Evolutionary conservation across 129 eudicot species (phyloP), one percentile per base, ranked within the genome.

Genomic region (Artemisia annua): DNA sequence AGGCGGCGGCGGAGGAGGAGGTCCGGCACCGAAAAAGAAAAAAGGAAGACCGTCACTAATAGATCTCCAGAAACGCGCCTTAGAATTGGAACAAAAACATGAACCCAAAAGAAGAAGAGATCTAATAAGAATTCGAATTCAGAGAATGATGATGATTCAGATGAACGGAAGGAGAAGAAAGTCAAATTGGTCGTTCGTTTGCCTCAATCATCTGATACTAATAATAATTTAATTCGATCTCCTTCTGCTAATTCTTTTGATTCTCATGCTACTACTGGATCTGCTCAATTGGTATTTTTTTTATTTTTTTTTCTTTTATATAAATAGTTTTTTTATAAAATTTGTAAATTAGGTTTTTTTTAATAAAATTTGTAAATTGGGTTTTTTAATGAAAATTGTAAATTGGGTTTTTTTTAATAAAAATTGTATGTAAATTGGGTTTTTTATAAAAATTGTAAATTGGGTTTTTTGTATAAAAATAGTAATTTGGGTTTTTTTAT

Each of bases 51-150:
- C 98, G 3, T 86, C 96, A 19, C 67, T 83, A 1, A 10, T 71
- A 73, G 96, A 89, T 89, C 89, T 84, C 66, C 78, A 81, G 55
- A 81, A 83, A 49, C 87, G 96, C 9, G 69, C 76, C 11, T 70
- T 73, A 17, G 54, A 70, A 48, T 68, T 75, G 55, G 83, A 82
- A 48, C 81, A 82, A 79, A 39, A 64, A 22, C 69, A 79, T 24
- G 19, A 57, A n/a, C n/a, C 1, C 22, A 20, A 20, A 0, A 20
- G 11, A 78, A 72, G n/a, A 88, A 91, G 64, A 87, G 96, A 88
- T 89, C 98, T 81, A 95, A 92, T 71, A 95, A 90, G 55, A 89
- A 87, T 89, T 87, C 89, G 78, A 73, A 35, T 64, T 58, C 64
- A 56, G 73, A n/a, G 0, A 26, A 26, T 3, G 85, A 83, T 3